Evolutionary conservation across 352 stramenopile species (phyloP), one percentile per base, ranked within the genome.

Genomic region (Poterioochromonas sp.): DNA sequence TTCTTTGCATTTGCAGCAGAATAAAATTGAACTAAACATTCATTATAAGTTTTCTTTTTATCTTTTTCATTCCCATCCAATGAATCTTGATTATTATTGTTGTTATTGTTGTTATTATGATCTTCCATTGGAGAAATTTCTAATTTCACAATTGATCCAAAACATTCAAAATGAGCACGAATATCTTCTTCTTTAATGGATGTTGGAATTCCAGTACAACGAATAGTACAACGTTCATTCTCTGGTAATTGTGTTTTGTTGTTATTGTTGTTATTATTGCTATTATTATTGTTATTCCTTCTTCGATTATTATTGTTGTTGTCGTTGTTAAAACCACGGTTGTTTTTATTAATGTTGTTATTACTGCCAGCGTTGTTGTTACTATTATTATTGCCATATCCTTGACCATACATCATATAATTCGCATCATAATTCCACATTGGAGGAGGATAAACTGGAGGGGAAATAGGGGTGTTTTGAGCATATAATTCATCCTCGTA

Each of bases 21-120:
- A 58, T 74, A 54, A 74, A 58, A 74, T n/a, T 74, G 65, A 18
- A 74, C 65, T 39, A 74, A 40, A 54, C 65, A 74, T 34, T 74
- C 65, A 54, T 53, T 54, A 18, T 34, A 51, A 34, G 20, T 18
- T n/a, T 74, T 74, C 15, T 54, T 54, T 15, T 74, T 51, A 12
- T 71, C 39, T 26, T 29, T 29, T 34, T 8, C 5, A 32, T 62
- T 22, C n/a, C n/a, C 54, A 65, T 65, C 54, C 11, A 47, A 11
- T 32, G 12, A 8, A 8, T 47, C 29, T 32, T 64, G 53, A 8
- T n/a, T 8, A 47, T 44, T 29, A 5, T 35, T 32, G 5, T 73
- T 32, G 2, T 8, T 43, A 39, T 68, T 35, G 26, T 35, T 68
- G 58, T 12, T 68, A 26, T 26, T 26, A 58, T 58, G 15, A 11